A percentile compares a stretch with the other conserved stretches of the same genome.
These are phyloP conservation scores for Lecanicillium sp. DNA, from an alignment of 2,329 filamentous ascomycete genomes.

Conservation along the genomic window DNA sequence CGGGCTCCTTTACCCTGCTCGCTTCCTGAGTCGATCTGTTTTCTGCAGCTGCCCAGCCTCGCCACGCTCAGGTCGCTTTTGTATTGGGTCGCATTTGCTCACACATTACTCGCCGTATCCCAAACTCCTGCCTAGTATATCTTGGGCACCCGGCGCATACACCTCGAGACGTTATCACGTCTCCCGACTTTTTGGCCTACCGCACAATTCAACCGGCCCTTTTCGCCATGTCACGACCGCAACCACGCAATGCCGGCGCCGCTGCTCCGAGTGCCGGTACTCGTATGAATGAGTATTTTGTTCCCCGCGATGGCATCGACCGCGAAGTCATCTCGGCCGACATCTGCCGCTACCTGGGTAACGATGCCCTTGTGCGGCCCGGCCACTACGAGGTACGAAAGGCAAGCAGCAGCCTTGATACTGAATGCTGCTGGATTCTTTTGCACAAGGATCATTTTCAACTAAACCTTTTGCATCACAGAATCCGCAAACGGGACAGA, in stretches of 20 bases:
- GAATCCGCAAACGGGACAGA: constrained; percentile 49
- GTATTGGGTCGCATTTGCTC: no score
- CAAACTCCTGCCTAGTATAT: no score
- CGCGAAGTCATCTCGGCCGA: constrained; percentile 78
- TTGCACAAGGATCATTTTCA: not conserved
- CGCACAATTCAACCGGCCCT: no score
- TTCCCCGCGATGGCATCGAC: constrained; percentile 72
- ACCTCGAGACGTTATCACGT: not conserved
- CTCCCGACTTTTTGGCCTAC: not conserved
- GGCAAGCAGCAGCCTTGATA: constrained; percentile 3
- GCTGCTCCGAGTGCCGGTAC: constrained; percentile 28
- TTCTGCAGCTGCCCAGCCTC: no score
- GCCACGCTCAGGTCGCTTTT: no score
- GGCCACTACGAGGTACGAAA: constrained; percentile 61
- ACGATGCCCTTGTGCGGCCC: constrained; percentile 71
- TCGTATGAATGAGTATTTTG: constrained; percentile 71
- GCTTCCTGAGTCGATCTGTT: no score
- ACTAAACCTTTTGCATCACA: constrained; percentile 16
- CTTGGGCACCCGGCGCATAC: no score
- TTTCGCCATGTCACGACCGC: constrained; percentile 31
- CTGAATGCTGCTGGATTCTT: constrained; percentile 6
- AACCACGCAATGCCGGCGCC: constrained; percentile 27
- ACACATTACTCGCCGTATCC: no score
- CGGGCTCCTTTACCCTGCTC: no score
- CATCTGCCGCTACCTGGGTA: constrained; percentile 76